Evolutionary conservation across 768 basidiomycete genomes (phyloP).

Genomic region (Trametes cubensis): DNA sequence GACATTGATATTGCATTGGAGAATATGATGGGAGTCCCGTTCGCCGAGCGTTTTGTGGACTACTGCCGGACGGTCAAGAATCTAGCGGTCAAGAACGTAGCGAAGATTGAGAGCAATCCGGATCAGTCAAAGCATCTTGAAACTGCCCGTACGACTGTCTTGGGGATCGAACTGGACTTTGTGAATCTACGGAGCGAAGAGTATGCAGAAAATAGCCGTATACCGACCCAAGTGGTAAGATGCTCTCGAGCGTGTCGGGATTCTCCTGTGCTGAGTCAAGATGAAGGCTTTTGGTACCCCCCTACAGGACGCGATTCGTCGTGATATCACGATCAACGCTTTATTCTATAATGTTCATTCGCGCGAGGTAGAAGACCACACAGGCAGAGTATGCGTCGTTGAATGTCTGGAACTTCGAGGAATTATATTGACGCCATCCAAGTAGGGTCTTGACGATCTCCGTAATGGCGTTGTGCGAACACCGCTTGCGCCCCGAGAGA

Average conservation of each 20-base stretch:
- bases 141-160: slow-evolving; percentile 82
- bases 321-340: slow-evolving; percentile 95
- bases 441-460: slow-evolving; percentile 84
- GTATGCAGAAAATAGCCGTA: slow-evolving; percentile 85
- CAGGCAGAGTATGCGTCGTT: slow-evolving; percentile 58
- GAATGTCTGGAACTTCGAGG: neutral
- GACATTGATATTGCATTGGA: slow-evolving; percentile 94
- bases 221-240: slow-evolving; percentile 84
- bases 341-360: slow-evolving; percentile 96
- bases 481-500: slow-evolving; percentile 82
- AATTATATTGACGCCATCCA: slow-evolving; percentile 13
- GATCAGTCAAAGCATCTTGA: slow-evolving; percentile 98
- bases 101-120: slow-evolving; percentile 90
- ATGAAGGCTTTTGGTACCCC: slow-evolving; percentile 88
- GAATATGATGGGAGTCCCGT: slow-evolving; percentile 86
- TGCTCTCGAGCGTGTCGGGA: neutral
- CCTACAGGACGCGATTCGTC: slow-evolving; percentile 82
- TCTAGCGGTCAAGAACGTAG: slow-evolving; percentile 59
- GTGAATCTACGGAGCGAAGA: slow-evolving; percentile 93
- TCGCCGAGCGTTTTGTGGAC: slow-evolving; percentile 76
- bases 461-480: slow-evolving; percentile 80
- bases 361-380: slow-evolving; percentile 82
- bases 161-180: slow-evolving; percentile 86
- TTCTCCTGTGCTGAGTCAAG: neutral
- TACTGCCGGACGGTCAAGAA: slow-evolving; percentile 58